Conservation (phyloP, 2,329 filamentous ascomycete species). For the Kalmusia sp. region DNA sequence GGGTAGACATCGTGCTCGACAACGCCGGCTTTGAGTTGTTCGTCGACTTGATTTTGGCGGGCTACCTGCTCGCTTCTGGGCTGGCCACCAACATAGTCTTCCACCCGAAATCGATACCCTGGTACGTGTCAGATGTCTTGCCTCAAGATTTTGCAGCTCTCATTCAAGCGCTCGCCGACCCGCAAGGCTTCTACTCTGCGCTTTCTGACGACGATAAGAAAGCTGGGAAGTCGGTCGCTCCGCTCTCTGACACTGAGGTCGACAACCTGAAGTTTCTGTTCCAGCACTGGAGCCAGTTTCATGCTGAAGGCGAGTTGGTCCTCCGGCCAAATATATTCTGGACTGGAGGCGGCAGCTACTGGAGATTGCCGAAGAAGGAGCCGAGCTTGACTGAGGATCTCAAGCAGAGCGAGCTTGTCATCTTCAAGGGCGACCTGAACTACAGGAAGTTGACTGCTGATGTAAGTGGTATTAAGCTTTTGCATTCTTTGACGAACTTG, state of each 20-base stretch:
- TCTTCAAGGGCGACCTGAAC: slow-evolving; percentile 98
- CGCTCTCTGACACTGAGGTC: slow-evolving; percentile 72
- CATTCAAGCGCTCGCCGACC: slow-evolving; percentile 78
- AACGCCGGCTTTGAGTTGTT: slow-evolving; percentile 98
- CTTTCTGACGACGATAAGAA: slow-evolving; percentile 70
- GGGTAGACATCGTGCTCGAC: slow-evolving; percentile 94
- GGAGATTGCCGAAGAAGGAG: slow-evolving; percentile 77
- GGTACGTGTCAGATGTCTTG: slow-evolving; percentile 97
- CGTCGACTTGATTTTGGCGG: slow-evolving; percentile 90
- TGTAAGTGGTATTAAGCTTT: slow-evolving; percentile 65
- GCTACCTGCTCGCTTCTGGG: slow-evolving; percentile 83
- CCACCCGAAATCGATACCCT: slow-evolving; percentile 93
- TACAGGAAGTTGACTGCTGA: slow-evolving; percentile 93
- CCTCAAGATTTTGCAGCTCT: slow-evolving; percentile 86
- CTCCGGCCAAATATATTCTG: slow-evolving; percentile 89
- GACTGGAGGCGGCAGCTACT: slow-evolving; percentile 87
- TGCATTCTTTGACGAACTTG: slow-evolving; percentile 7
- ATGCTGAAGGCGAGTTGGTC: slow-evolving; percentile 82
- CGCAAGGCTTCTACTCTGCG: slow-evolving; percentile 79
- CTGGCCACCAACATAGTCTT: slow-evolving; percentile 87
- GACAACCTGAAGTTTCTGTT: slow-evolving; percentile 78
- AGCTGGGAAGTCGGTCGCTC: slow-evolving; percentile 61
- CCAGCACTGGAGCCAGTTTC: slow-evolving; percentile 77
- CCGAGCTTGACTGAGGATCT: slow-evolving; percentile 77
- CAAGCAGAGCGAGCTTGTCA: slow-evolving; percentile 81